Percentiles rank a stretch among this genome's conserved stretches.
These are phyloP conservation scores for Durio zibethinus DNA, from an alignment of 345 rosid species.

Conservation along the genomic window DNA sequence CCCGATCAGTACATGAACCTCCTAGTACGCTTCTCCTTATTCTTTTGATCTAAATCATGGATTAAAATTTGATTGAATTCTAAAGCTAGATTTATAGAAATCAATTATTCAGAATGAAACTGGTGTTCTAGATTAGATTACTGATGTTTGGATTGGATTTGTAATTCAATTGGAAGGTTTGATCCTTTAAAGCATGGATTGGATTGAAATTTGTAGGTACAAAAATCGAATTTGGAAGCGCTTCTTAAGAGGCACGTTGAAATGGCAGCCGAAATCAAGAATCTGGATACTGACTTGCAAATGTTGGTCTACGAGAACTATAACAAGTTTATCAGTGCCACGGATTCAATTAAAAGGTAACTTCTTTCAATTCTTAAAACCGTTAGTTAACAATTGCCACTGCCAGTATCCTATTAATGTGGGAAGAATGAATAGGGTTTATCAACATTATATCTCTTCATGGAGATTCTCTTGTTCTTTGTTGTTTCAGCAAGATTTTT, in stretches of 20 bases:
- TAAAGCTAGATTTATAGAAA: neutral
- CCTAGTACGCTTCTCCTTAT: constrained; percentile 44
- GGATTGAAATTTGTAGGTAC: constrained; percentile 45
- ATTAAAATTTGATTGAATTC: neutral
- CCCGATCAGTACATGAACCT: constrained; percentile 92
- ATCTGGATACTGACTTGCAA: constrained; percentile 97
- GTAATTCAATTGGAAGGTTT: neutral
- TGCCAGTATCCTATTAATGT: neutral
- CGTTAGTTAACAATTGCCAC: neutral
- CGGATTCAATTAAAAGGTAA: constrained; percentile 96
- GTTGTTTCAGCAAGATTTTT: neutral
- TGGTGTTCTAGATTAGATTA: neutral
- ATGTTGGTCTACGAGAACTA: constrained; percentile 96
- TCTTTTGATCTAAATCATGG: neutral
- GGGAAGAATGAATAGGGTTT: neutral
- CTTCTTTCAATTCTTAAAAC: constrained; percentile 7
- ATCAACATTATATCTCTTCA: neutral
- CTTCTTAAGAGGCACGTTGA: constrained; percentile 87
- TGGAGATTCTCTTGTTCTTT: neutral
- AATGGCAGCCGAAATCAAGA: constrained; percentile 98
- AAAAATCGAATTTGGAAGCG: constrained; percentile 80
- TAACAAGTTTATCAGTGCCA: constrained; percentile 96
- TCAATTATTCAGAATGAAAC: neutral
- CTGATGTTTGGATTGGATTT: constrained; percentile 1
- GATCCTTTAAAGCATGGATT: neutral